Base-by-base conservation (phyloP, 2,329 filamentous ascomycete species). In the Cordyceps fumosorosea region DNA sequence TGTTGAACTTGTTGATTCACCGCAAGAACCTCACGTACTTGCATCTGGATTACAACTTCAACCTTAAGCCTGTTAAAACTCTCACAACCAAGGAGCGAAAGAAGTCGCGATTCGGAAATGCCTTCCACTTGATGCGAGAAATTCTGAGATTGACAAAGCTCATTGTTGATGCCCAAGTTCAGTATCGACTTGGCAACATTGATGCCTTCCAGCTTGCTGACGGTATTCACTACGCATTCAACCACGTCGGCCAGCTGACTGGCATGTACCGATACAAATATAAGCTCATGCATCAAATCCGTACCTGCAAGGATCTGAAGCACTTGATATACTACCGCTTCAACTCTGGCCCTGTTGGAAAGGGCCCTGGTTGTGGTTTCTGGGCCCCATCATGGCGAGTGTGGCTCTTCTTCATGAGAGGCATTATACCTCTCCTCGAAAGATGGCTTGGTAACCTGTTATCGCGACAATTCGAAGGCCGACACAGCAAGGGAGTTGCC, bases 261-360 rank as follows among this genome's bases (percentile, higher is more conserved):
- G 95, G 95, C 73, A 99, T 99, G 95, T 99, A 99, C 78, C 89
- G 95, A 64, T 99, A 99, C 84, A 99, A 99, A 82, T 99, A 99
- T 81, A 99, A 99, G 82, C 83, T 99, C 62, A 99, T 99, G 95
- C 95, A 99, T 74, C 95, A 99, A 76, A 99, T 99, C 69, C 91
- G 95, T 69, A 96, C 95, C 0, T 99, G 95, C 81, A 99, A 99
- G 77, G 95, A 99, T 77, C 76, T 99, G 72, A 99, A 99, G 84
- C 95, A 99, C 84, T 79, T 99, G 65, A 98, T 99, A 67, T 99
- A 99, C 79, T 98, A 98, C 76, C 90, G 93, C 56, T 99, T 99
- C 80, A 99, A 99, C 75, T 93, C 92, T 63, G 95, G 93, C 0
- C 90, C 93, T 12, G 96, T 99, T 22, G 95, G 95, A 10, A 99